Percentiles rank a stretch among this genome's conserved stretches.
These are phyloP conservation scores for Globisporangium parvum DNA, from an alignment of 352 stramenopile genomes.

Conservation along the genomic window DNA sequence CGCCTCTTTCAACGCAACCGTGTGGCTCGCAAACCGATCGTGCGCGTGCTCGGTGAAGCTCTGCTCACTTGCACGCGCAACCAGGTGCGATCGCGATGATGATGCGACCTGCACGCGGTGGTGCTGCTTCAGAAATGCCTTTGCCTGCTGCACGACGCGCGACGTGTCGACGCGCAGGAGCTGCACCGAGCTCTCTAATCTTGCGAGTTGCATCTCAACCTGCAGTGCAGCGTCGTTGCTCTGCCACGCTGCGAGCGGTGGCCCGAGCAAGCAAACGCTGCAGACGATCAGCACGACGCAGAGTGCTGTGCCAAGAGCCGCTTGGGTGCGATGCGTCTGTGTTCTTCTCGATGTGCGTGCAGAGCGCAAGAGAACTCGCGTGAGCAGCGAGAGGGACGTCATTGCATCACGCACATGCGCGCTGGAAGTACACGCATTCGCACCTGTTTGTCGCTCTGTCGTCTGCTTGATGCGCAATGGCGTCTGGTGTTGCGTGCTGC, in stretches of 20 bases:
- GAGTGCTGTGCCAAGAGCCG: neutral
- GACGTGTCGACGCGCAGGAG: conserved; percentile 8
- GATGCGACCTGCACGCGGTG: conserved; percentile 7
- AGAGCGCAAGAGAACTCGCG: too few species aligned
- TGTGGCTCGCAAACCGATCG: conserved; percentile 9
- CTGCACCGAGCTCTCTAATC: conserved; percentile 1
- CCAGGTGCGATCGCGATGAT: conserved; percentile 4
- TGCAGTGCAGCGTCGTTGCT: conserved; percentile 1
- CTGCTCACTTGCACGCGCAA: conserved; percentile 4
- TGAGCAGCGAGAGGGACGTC: too few species aligned
- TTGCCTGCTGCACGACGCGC: conserved; percentile 5
- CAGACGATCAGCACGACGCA: neutral
- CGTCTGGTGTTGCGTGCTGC: too few species aligned
- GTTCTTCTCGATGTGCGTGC: neutral
- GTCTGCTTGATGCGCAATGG: too few species aligned
- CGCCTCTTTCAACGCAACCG: conserved; percentile 8
- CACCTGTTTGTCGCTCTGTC: too few species aligned
- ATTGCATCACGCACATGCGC: too few species aligned
- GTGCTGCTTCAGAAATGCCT: conserved; percentile 12
- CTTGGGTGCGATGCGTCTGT: neutral
- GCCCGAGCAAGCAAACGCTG: conserved; percentile 3
- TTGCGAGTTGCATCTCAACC: conserved; percentile 1
- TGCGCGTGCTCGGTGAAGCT: conserved; percentile 2
- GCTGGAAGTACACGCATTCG: too few species aligned
- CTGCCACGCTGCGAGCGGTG: conserved; percentile 10